Conservation (phyloP, 2,329 filamentous ascomycete genomes). For the Colletotrichum chrysophilum region DNA sequence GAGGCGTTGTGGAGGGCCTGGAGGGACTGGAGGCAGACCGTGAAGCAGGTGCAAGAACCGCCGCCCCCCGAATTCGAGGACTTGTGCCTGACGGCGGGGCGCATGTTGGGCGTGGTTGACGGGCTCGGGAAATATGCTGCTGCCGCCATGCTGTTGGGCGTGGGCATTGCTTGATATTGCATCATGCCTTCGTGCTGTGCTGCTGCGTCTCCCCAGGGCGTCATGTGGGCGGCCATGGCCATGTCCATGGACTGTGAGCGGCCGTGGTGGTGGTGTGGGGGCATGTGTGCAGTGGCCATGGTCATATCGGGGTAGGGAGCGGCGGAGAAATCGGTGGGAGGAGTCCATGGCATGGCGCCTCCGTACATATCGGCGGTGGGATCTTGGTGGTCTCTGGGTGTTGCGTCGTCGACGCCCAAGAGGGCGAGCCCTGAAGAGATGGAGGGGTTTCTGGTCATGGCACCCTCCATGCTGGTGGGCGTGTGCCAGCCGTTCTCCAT, state of each 20-base stretch:
- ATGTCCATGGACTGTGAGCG: constrained; percentile 43
- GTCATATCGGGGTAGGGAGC: constrained; percentile 37
- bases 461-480: constrained; percentile 38
- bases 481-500: constrained; percentile 44
- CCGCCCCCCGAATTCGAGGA: constrained; percentile 24
- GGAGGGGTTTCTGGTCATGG: constrained; percentile 37
- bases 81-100: constrained; percentile 28
- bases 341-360: constrained; percentile 43
- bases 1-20: constrained; percentile 52
- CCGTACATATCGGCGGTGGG: constrained; percentile 37
- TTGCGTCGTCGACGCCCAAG: constrained; percentile 33
- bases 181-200: constrained; percentile 33
- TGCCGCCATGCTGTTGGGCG: constrained; percentile 37
- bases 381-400: constrained; percentile 22
- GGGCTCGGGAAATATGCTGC: constrained; percentile 45
- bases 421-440: constrained; percentile 37
- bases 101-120: constrained; percentile 39
- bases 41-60: constrained; percentile 51
- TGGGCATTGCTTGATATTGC: constrained; percentile 36
- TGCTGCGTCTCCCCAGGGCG: constrained; percentile 31
- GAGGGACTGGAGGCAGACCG: constrained; percentile 49
- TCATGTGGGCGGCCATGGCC: constrained; percentile 30
- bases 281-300: constrained; percentile 28
- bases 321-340: constrained; percentile 38
- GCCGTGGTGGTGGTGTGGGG: constrained; percentile 30